Evolutionary conservation across 2,329 filamentous ascomycete species (phyloP).

Genomic region (Calonectria pseudoreteaudii): DNA sequence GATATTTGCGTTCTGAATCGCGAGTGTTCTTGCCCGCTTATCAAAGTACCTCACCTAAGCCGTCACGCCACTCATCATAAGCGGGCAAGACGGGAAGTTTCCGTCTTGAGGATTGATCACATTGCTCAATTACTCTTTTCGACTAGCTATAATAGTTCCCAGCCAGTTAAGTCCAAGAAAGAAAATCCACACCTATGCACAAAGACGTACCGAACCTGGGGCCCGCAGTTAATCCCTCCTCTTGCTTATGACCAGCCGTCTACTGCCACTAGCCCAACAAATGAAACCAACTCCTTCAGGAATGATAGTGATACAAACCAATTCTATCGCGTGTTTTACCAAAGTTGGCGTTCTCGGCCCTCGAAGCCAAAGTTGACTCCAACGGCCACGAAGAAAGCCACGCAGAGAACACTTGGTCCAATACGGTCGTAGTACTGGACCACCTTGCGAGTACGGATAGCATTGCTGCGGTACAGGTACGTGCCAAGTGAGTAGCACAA

Average conservation of each 20-base stretch:
- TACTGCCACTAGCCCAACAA: conserved; percentile 1
- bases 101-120: not conserved
- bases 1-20: not conserved
- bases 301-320: conserved; percentile 18
- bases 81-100: not conserved
- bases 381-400: conserved; percentile 79
- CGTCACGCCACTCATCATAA: not conserved
- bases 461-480: conserved; percentile 88
- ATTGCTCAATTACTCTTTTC: conserved; percentile 18
- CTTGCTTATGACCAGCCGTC: conserved; percentile 16
- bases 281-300: conserved; percentile 21
- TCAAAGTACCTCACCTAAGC: not conserved
- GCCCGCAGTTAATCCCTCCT: conserved; percentile 5
- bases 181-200: not conserved
- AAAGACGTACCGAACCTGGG: not conserved
- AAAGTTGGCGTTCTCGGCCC: conserved; percentile 69
- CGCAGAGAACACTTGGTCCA: conserved; percentile 83
- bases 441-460: conserved; percentile 85
- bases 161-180: not conserved
- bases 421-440: conserved; percentile 92
- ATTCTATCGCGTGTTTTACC: conserved; percentile 50
- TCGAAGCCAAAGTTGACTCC: conserved; percentile 84
- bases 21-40: not conserved
- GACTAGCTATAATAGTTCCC: conserved; percentile 23
- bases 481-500: conserved; percentile 86